These are phyloP conservation scores for Nemania diffusa DNA, from an alignment of 2,329 filamentous ascomycete species.

Conservation along the genomic window DNA sequence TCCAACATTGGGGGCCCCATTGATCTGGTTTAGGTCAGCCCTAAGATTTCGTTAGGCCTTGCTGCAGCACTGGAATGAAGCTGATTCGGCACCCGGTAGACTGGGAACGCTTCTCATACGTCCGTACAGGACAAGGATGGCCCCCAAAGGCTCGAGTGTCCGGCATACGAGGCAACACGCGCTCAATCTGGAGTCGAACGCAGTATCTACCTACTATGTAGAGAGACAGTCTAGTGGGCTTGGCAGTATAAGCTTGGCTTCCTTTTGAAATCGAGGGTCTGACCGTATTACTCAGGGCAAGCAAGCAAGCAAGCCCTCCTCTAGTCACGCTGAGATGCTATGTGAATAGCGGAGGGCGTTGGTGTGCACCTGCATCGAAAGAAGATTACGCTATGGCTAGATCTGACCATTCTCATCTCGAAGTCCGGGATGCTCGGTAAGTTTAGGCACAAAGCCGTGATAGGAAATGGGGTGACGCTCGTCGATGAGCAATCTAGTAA, in stretches of 20 bases:
- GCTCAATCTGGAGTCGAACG: not conserved
- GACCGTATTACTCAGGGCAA: not conserved
- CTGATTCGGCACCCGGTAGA: conserved; percentile 25
- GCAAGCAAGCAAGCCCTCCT: too few relatives aligned
- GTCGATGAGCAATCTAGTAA: not conserved
- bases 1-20: conserved; percentile 13
- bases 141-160: conserved; percentile 7
- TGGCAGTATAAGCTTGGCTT: not conserved
- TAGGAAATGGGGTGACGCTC: not conserved
- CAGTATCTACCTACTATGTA: not conserved
- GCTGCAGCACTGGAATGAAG: conserved; percentile 16
- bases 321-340: conserved; percentile 2
- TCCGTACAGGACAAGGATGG: not conserved
- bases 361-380: not conserved
- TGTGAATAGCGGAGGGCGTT: conserved; percentile 4
- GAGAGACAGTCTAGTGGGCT: not conserved
- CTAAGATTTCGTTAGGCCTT: conserved; percentile 19
- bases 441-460: not conserved
- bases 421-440: not conserved
- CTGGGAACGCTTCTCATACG: conserved; percentile 28
- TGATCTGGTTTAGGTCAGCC: conserved; percentile 24
- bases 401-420: not conserved
- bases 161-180: not conserved
- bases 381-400: conserved; percentile 5
- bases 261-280: not conserved